Evolutionary conservation across 805 yeast genomes (phyloP).

Genomic region (Wickerhamiella azymoides): DNA sequence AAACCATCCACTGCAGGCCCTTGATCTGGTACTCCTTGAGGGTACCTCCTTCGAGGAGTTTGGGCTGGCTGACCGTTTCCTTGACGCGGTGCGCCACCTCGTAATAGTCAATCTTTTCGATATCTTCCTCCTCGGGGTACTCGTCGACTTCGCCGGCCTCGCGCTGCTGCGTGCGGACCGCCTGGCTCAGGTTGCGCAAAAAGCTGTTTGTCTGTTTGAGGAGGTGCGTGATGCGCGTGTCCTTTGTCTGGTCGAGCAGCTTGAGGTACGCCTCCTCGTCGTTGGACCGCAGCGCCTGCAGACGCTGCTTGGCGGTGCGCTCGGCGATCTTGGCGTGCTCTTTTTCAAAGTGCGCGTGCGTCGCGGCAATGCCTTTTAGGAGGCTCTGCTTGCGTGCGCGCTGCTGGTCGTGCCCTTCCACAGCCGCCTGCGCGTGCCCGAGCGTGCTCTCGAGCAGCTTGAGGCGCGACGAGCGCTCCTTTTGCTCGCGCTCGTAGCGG

Average conservation of each 20-base stretch:
- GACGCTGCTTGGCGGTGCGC: constrained; percentile 91
- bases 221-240: constrained; percentile 90
- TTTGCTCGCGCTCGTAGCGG: constrained; percentile 29
- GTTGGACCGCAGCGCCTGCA: constrained; percentile 88
- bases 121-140: constrained; percentile 22
- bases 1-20: constrained; percentile 98
- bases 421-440: constrained; percentile 18
- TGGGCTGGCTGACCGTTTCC: constrained; percentile 75
- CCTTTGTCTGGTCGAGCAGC: constrained; percentile 89
- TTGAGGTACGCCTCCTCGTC: constrained; percentile 97
- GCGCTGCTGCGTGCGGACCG: constrained; percentile 75
- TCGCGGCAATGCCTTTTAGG: constrained; percentile 29
- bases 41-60: constrained; percentile 75
- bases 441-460: constrained; percentile 21
- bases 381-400: constrained; percentile 16
- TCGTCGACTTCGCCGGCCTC: constrained; percentile 15
- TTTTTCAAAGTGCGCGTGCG: constrained; percentile 66
- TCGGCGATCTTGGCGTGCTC: constrained; percentile 87
- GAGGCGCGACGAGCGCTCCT: constrained; percentile 24
- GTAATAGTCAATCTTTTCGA: constrained; percentile 65
- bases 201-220: constrained; percentile 83
- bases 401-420: constrained; percentile 17
- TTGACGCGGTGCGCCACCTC: constrained; percentile 81
- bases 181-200: constrained; percentile 77
- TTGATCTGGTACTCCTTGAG: constrained; percentile 86